Evolutionary conservation across 768 basidiomycete genomes (phyloP).

Genomic region (Leucocoprinus birnbaumii): DNA sequence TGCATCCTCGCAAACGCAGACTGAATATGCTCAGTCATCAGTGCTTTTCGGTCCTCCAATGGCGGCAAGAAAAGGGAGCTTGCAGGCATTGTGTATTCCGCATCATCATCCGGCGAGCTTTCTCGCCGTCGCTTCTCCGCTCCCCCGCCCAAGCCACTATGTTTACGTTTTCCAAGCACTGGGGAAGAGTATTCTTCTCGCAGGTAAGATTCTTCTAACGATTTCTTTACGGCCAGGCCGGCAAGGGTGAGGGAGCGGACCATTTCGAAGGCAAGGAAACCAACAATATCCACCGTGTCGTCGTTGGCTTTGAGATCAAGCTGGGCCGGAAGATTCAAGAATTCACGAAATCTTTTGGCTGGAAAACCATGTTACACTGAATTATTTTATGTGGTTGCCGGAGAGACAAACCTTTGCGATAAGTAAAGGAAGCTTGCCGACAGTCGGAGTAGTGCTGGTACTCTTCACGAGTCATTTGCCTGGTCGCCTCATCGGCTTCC

Average conservation of each 20-base stretch:
- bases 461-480: slow-evolving; percentile 95
- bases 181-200: slow-evolving; percentile 66
- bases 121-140: slow-evolving; percentile 54
- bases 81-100: slow-evolving; percentile 61
- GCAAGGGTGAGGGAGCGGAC: slow-evolving; percentile 90
- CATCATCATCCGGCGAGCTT: slow-evolving; percentile 59
- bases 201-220: slow-evolving; percentile 69
- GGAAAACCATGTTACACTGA: not conserved
- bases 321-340: slow-evolving; percentile 83
- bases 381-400: not conserved
- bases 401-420: slow-evolving; percentile 75
- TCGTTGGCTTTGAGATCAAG: slow-evolving; percentile 90
- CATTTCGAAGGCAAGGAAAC: slow-evolving; percentile 97
- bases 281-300: slow-evolving; percentile 94
- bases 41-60: slow-evolving; percentile 73
- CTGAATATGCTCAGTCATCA: slow-evolving; percentile 84
- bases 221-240: slow-evolving; percentile 79
- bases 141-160: slow-evolving; percentile 38
- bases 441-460: slow-evolving; percentile 98
- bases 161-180: slow-evolving; percentile 70
- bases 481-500: slow-evolving; percentile 94
- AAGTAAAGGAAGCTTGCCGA: slow-evolving; percentile 94
- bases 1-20: slow-evolving; percentile 93
- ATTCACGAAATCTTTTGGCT: slow-evolving; percentile 96
- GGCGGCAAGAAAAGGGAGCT: slow-evolving; percentile 81